Base-by-base conservation (phyloP, 2,329 filamentous ascomycete genomes). In the Thermoascus crustaceus region DNA sequence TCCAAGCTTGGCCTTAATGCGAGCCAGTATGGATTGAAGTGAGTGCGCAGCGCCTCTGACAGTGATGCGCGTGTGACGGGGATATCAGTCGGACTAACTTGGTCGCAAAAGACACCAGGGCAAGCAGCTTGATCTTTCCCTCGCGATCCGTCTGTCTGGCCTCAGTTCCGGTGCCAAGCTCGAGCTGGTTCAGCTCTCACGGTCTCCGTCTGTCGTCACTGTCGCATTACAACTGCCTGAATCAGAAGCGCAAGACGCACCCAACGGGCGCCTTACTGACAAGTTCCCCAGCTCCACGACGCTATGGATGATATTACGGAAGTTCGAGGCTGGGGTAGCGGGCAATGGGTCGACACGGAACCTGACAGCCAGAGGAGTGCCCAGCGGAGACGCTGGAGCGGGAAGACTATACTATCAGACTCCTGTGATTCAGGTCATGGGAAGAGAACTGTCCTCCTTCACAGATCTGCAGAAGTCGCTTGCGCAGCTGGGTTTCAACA, bases 221-320 rank as follows among this genome's bases (percentile, higher is more conserved):
- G 82, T 98, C 26, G 89, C 85, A n/a, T 68, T 98, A 8, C 85
- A 94, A 54, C 68, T 95, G 18, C 85, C 86, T 3, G 72, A 80
- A 22, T 75, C 79, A 14, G 82, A 91, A 54, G 77, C 73, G 13
- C 68, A 67, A 29, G 68, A 72, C 32, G 69, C 74, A 13, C 73
- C 78, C 2, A 77, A 76, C 45, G 76, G 78, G 16, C 78, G 87
- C 19, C 63, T 94, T 25, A 76, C 79, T 37, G 80, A 91, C 55
- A 94, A 91, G 55, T 87, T 96, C 42, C 80, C 88, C 1, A 94
- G 84, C 58, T 82, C 85, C 46, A 85, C 85, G 22, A 85, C 86
- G 11, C 58, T 98, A 60, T 98, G 91, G 91, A 76, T 86, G 47
- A 71, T 96, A 18, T 58, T 98, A 38, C 81, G 91, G 40, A 85